Base-by-base conservation (phyloP, 2,329 filamentous ascomycete species). In the Rhytidhysteron rufulum region DNA sequence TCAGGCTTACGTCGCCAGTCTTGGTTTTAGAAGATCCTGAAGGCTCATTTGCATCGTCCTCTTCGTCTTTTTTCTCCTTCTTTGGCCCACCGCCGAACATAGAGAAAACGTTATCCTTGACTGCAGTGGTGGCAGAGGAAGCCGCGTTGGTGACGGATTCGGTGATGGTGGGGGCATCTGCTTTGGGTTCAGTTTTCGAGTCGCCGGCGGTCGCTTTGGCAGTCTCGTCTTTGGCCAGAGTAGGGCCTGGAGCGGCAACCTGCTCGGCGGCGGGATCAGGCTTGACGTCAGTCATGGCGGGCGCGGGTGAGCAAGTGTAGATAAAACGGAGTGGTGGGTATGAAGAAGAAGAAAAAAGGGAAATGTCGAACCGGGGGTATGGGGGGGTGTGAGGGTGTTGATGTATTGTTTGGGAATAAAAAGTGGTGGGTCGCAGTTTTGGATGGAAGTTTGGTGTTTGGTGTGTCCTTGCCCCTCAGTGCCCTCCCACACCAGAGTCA, bases 51-150 rank as follows among this genome's bases (percentile, higher is more conserved):
- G 82, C 55, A 25, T 65, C 60, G 54, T 86, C 88, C 62, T 87
- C 86, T 22, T 86, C 71, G 44, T 87, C 85, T 48, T 83, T 82
- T 78, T 93, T 95, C 79, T 88, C 90, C 74, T 95, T 97, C 82
- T 95, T 95, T 45, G 87, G 87, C 48, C 93, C 93, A 50, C 93
- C 93, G 57, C 93, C 93, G 65, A 98, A 98, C 93, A 98, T 97
- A 69, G 88, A 91, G 77, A 97, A 97, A 51, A 97, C 87, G 50
- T 73, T 74, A 56, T 73, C 71, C 61, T 73, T 73, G 16, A 70
- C 70, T 27, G 69, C 62, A 15, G 63, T 46, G 3, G 62, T 53
- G 18, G 63, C 58, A 31, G 52, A 52, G 5, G 59, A 44, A 15
- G 62, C 60, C 37, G 60, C 66, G 46, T 65, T 63, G 40, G 67